A percentile compares a stretch with the other conserved stretches of the same genome.
These are phyloP conservation scores for Bolboschoenus planiculmis DNA, from an alignment of 176 grass and related monocot genomes.

Conservation along the genomic window DNA sequence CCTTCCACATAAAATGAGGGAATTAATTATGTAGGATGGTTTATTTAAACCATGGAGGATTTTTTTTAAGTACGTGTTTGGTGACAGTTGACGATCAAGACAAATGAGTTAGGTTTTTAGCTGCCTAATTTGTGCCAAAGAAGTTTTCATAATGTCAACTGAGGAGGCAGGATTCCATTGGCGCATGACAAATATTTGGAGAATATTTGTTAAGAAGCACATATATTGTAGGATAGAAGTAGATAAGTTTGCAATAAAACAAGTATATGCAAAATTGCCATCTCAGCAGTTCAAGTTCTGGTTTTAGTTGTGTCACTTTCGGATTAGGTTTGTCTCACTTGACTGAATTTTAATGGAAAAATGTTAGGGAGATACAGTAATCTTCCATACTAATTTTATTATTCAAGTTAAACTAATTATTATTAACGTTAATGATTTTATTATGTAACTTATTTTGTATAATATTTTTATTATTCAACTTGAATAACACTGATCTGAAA, in stretches of 20 bases:
- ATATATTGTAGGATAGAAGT: not conserved
- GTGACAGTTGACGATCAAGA: conserved; percentile 16
- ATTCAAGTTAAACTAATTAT: no score
- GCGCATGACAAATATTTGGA: not conserved
- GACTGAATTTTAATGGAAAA: not conserved
- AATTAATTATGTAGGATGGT: not conserved
- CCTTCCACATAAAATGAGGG: not conserved
- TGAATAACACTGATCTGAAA: no score
- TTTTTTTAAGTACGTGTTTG: not conserved
- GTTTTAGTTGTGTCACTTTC: conserved; percentile 6
- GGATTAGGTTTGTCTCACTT: not conserved
- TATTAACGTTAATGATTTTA: no score
- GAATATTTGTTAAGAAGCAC: conserved; percentile 16
- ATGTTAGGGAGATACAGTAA: no score
- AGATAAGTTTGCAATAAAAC: not conserved
- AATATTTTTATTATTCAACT: no score
- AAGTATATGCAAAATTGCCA: not conserved
- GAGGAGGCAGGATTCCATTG: conserved; percentile 24
- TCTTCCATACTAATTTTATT: no score
- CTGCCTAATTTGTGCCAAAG: conserved; percentile 21
- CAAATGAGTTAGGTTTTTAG: conserved; percentile 17
- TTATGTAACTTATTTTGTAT: no score
- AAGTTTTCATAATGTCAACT: conserved; percentile 26
- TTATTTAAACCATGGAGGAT: not conserved
- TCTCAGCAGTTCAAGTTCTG: not conserved